Evolutionary conservation across 1,284 basidiomycete genomes (phyloP).

Genomic region (Cryptococcus sp.): DNA sequence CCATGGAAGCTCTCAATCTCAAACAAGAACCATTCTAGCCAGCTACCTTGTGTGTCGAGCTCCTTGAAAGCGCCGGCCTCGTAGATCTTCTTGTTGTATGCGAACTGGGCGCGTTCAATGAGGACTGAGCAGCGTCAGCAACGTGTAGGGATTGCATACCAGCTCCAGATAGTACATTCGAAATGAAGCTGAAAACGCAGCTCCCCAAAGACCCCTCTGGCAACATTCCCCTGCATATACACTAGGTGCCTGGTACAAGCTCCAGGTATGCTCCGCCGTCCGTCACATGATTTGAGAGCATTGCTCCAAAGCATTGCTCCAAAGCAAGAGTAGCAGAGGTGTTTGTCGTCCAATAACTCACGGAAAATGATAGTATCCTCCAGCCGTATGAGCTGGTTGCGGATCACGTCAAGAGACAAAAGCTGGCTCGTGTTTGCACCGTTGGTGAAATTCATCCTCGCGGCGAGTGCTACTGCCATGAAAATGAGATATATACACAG

Average conservation of each 20-base stretch:
- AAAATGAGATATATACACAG: too few species aligned
- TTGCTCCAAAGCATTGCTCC: neutral
- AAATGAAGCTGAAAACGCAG: too few species aligned
- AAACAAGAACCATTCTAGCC: conserved; percentile 96
- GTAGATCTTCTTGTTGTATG: conserved; percentile 91
- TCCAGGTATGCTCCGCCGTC: too few species aligned
- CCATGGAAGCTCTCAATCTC: conserved; percentile 95
- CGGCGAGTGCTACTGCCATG: too few species aligned
- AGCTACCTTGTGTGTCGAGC: conserved; percentile 75
- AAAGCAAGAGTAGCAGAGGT: neutral
- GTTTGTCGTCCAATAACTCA: conserved; percentile 35
- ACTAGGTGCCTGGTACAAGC: too few species aligned
- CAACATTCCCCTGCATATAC: too few species aligned
- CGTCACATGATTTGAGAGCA: neutral
- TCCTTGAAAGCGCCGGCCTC: conserved; percentile 72
- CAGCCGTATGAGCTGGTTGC: conserved; percentile 80
- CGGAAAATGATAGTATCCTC: conserved; percentile 98
- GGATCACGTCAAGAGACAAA: conserved; percentile 80
- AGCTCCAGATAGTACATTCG: neutral
- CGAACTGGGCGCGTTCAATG: conserved; percentile 97
- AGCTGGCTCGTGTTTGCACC: conserved; percentile 69
- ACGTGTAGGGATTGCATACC: neutral
- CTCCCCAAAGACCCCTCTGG: too few species aligned
- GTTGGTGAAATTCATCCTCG: conserved; percentile 52
- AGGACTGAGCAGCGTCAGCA: conserved; percentile 57